Conservation (phyloP, 805 yeast species). For the Hanseniaspora lindneri region DNA sequence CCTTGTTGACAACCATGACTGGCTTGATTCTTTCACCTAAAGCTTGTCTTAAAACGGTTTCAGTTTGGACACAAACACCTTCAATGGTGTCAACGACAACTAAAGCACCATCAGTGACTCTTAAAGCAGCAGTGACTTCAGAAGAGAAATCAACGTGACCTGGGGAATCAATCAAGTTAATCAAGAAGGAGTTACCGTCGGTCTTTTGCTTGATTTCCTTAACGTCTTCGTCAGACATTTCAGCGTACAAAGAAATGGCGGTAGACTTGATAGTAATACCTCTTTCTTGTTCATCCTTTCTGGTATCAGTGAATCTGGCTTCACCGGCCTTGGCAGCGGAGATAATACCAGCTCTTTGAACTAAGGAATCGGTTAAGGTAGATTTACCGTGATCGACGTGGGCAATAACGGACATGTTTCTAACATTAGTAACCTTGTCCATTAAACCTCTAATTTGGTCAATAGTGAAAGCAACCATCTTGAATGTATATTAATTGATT, state of each 20-base stretch:
- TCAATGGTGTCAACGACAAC: slow-evolving; percentile 98
- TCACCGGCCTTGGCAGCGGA: slow-evolving; percentile 99
- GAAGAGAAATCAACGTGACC: slow-evolving; percentile 99
- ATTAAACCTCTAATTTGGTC: slow-evolving; percentile 95
- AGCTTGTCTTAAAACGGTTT: slow-evolving; percentile 98
- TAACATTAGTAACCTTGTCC: slow-evolving; percentile 99
- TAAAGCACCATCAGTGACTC: slow-evolving; percentile 99
- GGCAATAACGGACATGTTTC: slow-evolving; percentile 99
- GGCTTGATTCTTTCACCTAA: slow-evolving; percentile 99
- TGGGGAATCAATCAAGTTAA: slow-evolving; percentile 98
- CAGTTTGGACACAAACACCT: slow-evolving; percentile 99
- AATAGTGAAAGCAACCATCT: slow-evolving; percentile 44
- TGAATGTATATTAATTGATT: slow-evolving; percentile 11
- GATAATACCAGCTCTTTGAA: slow-evolving; percentile 98
- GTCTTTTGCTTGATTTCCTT: slow-evolving; percentile 78
- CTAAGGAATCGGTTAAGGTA: slow-evolving; percentile 97
- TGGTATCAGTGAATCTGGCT: slow-evolving; percentile 99
- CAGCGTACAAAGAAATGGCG: slow-evolving; percentile 90
- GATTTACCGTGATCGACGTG: slow-evolving; percentile 99
- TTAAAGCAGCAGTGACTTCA: slow-evolving; percentile 98
- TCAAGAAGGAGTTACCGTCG: slow-evolving; percentile 85
- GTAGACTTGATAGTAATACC: slow-evolving; percentile 99
- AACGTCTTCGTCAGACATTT: slow-evolving; percentile 69
- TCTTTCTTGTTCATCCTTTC: slow-evolving; percentile 99
- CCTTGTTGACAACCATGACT: slow-evolving; percentile 96